Conservation (phyloP, 2,329 filamentous ascomycete species). For the Fusarium floridanum region DNA sequence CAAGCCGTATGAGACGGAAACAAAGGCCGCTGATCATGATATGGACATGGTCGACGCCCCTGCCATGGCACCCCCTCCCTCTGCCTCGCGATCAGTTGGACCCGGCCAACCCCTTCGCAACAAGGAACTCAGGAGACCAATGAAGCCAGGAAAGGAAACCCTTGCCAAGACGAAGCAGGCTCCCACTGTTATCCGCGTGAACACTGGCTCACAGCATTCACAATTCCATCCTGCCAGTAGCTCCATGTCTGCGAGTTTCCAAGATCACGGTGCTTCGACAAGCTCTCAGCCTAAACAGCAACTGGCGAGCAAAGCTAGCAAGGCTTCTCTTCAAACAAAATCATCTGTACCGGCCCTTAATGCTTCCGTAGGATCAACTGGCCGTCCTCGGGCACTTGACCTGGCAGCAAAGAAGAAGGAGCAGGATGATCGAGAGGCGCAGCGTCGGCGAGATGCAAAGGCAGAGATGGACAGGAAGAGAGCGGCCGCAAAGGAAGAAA, state of each 20-base stretch:
- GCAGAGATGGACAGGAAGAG: conserved; percentile 84
- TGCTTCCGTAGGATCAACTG: conserved; percentile 64
- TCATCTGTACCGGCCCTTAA: conserved; percentile 72
- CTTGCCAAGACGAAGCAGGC: conserved; percentile 72
- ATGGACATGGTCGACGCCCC: conserved; percentile 70
- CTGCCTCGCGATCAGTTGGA: conserved; percentile 65
- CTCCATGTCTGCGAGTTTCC: conserved; percentile 67
- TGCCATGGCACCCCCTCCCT: conserved; percentile 69
- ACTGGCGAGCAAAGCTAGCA: conserved; percentile 75
- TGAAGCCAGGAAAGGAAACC: conserved; percentile 73
- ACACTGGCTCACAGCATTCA: conserved; percentile 72
- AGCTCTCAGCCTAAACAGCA: conserved; percentile 57
- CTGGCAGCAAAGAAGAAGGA: conserved; percentile 86
- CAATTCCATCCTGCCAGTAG: conserved; percentile 72
- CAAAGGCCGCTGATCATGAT: conserved; percentile 54
- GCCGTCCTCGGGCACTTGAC: conserved; percentile 78
- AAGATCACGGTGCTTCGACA: conserved; percentile 57
- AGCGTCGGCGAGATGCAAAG: conserved; percentile 85
- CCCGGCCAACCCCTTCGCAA: conserved; percentile 62
- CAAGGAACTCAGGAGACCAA: conserved; percentile 69
- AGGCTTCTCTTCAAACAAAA: conserved; percentile 72
- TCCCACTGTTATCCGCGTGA: conserved; percentile 78
- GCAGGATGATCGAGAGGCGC: conserved; percentile 83
- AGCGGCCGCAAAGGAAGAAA: conserved; percentile 74
- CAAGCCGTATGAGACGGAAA: conserved; percentile 51